Evolutionary conservation across 2,329 filamentous ascomycete species (phyloP).

Genomic region (Magnaporthales sp.): DNA sequence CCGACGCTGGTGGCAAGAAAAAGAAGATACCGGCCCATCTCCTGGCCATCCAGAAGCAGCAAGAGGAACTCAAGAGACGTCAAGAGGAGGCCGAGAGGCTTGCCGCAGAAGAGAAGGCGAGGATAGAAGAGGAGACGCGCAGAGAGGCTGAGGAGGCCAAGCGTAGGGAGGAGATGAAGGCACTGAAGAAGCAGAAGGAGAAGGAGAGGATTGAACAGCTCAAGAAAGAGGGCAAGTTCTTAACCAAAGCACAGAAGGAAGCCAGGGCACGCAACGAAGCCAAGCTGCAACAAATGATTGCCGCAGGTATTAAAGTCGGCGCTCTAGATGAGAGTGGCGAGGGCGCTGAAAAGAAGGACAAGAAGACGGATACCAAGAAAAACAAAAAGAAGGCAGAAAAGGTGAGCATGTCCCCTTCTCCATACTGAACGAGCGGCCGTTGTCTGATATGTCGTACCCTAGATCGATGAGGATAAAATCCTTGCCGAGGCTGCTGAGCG

Average conservation of each 20-base stretch:
- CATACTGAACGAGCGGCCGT: not conserved
- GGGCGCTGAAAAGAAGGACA: constrained; percentile 64
- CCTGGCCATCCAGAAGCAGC: constrained; percentile 68
- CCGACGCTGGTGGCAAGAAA: constrained; percentile 59
- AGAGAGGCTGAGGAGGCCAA: constrained; percentile 58
- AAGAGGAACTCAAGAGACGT: constrained; percentile 61
- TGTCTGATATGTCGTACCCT: constrained; percentile 6
- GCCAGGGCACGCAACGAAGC: constrained; percentile 71
- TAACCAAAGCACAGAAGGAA: constrained; percentile 79
- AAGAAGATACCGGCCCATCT: constrained; percentile 82
- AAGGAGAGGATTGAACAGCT: constrained; percentile 80
- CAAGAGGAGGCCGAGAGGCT: constrained; percentile 55
- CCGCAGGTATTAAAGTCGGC: constrained; percentile 65
- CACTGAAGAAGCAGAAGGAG: constrained; percentile 75
- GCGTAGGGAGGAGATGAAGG: constrained; percentile 63
- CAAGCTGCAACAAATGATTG: constrained; percentile 79
- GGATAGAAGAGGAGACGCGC: constrained; percentile 57
- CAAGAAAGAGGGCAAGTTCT: constrained; percentile 79
- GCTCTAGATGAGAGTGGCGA: constrained; percentile 42
- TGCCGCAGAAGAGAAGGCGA: constrained; percentile 55
- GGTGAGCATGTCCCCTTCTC: not conserved
- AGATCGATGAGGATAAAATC: constrained; percentile 69
- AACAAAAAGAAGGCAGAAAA: constrained; percentile 35
- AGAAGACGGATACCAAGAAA: constrained; percentile 61
- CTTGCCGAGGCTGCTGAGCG: constrained; percentile 72